Conservation (phyloP, 2,329 filamentous ascomycete genomes). For the Claviceps cyperi region DNA sequence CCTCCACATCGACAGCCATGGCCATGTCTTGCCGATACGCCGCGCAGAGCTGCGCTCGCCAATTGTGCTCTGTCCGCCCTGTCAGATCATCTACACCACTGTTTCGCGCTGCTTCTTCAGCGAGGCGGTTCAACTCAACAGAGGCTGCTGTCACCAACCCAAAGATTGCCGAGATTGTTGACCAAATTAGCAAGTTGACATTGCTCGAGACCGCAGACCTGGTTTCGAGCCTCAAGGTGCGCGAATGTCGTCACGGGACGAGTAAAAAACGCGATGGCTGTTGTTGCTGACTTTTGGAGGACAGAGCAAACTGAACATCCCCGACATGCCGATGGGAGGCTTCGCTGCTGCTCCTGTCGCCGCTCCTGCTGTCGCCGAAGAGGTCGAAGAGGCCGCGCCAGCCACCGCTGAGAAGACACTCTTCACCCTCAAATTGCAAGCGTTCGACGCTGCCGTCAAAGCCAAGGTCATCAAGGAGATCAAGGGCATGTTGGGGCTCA, state of each 20-base stretch:
- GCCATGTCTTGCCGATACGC: conserved; percentile 48
- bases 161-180: conserved; percentile 89
- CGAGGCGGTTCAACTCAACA: conserved; percentile 80
- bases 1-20: conserved; percentile 30
- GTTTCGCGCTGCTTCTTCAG: conserved; percentile 28
- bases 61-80: conserved; percentile 36
- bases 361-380: conserved; percentile 52
- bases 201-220: conserved; percentile 94
- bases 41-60: conserved; percentile 49
- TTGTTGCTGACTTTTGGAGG: conserved; percentile 2
- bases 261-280: neutral
- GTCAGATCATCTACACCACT: conserved; percentile 34
- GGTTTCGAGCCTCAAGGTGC: conserved; percentile 86
- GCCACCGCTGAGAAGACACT: conserved; percentile 90
- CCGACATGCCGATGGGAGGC: conserved; percentile 87
- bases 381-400: conserved; percentile 77
- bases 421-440: conserved; percentile 89
- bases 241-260: neutral
- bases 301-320: conserved; percentile 89
- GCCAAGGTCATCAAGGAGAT: conserved; percentile 99
- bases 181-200: conserved; percentile 97
- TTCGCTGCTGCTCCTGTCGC: conserved; percentile 58
- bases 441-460: conserved; percentile 78
- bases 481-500: conserved; percentile 88
- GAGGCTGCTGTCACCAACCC: conserved; percentile 59